A percentile compares a stretch with the other conserved stretches of the same genome.
Conservation (phyloP, 345 rosid genomes). For the Arabis alpina region DNA sequence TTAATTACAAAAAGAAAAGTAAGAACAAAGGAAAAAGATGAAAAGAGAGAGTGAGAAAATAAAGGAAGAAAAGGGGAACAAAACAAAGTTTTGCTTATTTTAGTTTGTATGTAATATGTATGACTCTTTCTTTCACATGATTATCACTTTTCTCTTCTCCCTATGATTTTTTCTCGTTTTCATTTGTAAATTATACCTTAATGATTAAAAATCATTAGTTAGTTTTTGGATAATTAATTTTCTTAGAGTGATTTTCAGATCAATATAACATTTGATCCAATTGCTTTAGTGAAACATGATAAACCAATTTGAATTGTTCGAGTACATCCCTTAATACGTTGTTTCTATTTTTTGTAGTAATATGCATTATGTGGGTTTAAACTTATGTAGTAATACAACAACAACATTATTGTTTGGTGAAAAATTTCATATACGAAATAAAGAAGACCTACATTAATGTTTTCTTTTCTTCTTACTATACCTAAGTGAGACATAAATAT, state of each 20-base stretch:
- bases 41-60: constrained; percentile 33
- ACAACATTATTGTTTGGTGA: too few relatives aligned
- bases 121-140: constrained; percentile 42
- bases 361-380: too few relatives aligned
- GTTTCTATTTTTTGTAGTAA: too few relatives aligned
- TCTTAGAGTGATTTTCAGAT: constrained; percentile 2
- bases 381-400: too few relatives aligned
- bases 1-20: constrained; percentile 22
- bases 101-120: constrained; percentile 18
- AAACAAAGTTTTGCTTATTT: constrained; percentile 43
- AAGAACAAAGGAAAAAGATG: constrained; percentile 41
- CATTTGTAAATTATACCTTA: constrained; percentile 38
- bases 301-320: too few relatives aligned
- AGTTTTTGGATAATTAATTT: constrained; percentile 16
- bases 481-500: too few relatives aligned
- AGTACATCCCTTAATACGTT: too few relatives aligned
- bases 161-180: constrained; percentile 26
- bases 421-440: too few relatives aligned
- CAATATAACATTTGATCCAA: not conserved
- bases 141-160: constrained; percentile 41
- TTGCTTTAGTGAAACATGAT: not conserved
- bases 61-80: constrained; percentile 34
- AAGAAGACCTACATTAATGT: too few relatives aligned
- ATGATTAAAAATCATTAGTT: constrained; percentile 29
- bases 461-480: too few relatives aligned